Conservation (phyloP, 352 stramenopile genomes). For the Phytophthora ohioensis region DNA sequence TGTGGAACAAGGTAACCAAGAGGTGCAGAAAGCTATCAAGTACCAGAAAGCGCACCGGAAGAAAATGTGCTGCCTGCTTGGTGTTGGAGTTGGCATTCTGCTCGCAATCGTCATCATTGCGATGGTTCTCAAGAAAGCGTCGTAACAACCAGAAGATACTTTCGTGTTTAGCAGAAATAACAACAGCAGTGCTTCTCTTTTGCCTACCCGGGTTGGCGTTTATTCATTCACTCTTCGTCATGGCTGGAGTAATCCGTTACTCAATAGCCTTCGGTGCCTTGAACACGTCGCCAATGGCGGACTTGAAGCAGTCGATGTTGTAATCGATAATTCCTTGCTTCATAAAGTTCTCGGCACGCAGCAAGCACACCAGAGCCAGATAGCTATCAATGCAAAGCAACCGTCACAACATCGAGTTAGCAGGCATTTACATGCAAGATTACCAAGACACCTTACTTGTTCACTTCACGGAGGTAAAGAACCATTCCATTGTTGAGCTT, state of each 20-base stretch:
- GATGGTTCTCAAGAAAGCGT: constrained; percentile 54
- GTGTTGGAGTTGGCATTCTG: constrained; percentile 65
- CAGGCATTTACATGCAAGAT: neutral
- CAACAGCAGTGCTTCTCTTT: constrained; percentile 20
- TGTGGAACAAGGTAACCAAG: constrained; percentile 96
- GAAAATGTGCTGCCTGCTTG: constrained; percentile 92
- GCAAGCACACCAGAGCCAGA: constrained; percentile 98
- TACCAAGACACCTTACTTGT: constrained; percentile 72
- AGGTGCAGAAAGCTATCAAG: constrained; percentile 96
- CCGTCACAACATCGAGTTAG: constrained; percentile 11
- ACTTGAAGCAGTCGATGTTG: constrained; percentile 99
- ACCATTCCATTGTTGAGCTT: constrained; percentile 98
- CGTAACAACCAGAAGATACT: neutral
- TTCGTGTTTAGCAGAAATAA: constrained; percentile 21
- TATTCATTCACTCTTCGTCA: neutral
- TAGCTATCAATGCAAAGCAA: constrained; percentile 62
- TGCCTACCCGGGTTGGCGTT: neutral
- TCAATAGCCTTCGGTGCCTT: constrained; percentile 69
- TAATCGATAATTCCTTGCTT: constrained; percentile 99
- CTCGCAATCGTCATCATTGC: constrained; percentile 83
- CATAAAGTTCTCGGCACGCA: constrained; percentile 96
- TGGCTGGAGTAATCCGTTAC: constrained; percentile 24
- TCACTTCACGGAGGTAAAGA: constrained; percentile 94
- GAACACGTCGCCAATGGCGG: constrained; percentile 92
- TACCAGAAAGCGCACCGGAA: constrained; percentile 97